Percentiles rank a stretch among this genome's conserved stretches.
These are phyloP conservation scores for Akanthomyces dipterigenus DNA, from an alignment of 2,329 filamentous ascomycete genomes.

Conservation along the genomic window DNA sequence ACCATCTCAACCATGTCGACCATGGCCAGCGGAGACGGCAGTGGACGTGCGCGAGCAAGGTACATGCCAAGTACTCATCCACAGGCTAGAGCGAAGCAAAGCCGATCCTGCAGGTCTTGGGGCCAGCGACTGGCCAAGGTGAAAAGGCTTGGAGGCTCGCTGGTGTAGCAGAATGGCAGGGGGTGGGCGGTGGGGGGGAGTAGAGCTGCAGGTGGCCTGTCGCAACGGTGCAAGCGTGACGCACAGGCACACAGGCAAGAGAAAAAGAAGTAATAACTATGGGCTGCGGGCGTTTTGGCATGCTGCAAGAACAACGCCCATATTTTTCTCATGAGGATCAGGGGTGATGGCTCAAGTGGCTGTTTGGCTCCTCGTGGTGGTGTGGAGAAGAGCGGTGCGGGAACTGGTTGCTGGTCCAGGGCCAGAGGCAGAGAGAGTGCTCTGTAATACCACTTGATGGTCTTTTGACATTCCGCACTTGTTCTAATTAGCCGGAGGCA, in stretches of 20 bases:
- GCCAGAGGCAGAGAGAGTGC: not conserved
- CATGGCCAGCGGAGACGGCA: constrained; percentile 3
- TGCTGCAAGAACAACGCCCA: not conserved
- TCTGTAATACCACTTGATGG: not conserved
- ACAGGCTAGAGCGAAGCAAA: not conserved
- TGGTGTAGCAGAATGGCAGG: not conserved
- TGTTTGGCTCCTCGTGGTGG: constrained; percentile 7
- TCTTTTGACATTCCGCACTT: not conserved
- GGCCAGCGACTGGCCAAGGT: not conserved
- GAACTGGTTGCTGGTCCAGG: constrained; percentile 5
- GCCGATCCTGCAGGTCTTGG: constrained; percentile 4
- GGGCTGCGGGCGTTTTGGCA: constrained; percentile 1
- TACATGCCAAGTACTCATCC: not conserved
- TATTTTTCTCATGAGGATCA: constrained; percentile 6
- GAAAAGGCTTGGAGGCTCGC: not conserved
- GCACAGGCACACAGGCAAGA: constrained; percentile 6
- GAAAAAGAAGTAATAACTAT: constrained; percentile 5
- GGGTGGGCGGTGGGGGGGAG: not conserved
- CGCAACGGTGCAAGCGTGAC: constrained; percentile 9
- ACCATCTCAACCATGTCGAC: constrained; percentile 7
- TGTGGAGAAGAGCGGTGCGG: constrained; percentile 8
- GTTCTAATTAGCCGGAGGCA: not conserved
- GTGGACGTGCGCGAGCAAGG: constrained; percentile 4
- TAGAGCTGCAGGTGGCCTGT: constrained; percentile 7
- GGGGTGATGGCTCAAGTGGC: constrained; percentile 9